phyloP scores from a whole-genome alignment of 768 basidiomycete genomes.

The Hebeloma cylindrosporum region DNA sequence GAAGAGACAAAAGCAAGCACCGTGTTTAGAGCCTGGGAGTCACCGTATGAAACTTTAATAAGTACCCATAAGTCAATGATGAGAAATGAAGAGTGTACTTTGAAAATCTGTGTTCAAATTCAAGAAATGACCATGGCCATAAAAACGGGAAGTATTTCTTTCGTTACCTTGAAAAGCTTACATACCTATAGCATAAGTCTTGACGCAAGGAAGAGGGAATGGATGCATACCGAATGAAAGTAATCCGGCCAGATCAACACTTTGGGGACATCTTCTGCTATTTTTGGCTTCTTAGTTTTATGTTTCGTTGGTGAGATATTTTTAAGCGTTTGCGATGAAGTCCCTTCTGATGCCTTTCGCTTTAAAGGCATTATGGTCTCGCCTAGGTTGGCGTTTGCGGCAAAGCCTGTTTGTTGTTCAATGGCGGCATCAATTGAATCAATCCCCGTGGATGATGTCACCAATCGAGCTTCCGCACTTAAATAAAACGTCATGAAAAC shows the following conservation, averaged over 20 bases:
- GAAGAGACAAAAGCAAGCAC: conserved; percentile 87
- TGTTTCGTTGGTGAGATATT: conserved; percentile 1
- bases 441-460: no score
- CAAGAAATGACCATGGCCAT: background rate
- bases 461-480: no score
- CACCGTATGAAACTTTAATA: background rate
- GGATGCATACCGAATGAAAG: conserved; percentile 51
- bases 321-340: background rate
- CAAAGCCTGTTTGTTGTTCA: no score
- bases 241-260: conserved; percentile 61
- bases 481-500: no score
- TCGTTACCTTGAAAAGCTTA: conserved; percentile 61
- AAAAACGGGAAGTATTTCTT: background rate
- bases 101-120: conserved; percentile 17
- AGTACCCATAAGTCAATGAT: background rate
- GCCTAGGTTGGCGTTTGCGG: no score
- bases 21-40: conserved; percentile 75
- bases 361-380: no score
- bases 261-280: conserved; percentile 18
- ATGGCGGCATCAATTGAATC: no score
- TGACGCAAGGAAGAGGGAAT: conserved; percentile 1
- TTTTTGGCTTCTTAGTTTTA: background rate
- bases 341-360: no score
- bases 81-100: conserved; percentile 5
- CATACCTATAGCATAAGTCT: conserved; percentile 2